A percentile compares a stretch with the other conserved stretches of the same genome.
Conservation (phyloP, 2,329 filamentous ascomycete genomes). For the Hypoxylon sp. region DNA sequence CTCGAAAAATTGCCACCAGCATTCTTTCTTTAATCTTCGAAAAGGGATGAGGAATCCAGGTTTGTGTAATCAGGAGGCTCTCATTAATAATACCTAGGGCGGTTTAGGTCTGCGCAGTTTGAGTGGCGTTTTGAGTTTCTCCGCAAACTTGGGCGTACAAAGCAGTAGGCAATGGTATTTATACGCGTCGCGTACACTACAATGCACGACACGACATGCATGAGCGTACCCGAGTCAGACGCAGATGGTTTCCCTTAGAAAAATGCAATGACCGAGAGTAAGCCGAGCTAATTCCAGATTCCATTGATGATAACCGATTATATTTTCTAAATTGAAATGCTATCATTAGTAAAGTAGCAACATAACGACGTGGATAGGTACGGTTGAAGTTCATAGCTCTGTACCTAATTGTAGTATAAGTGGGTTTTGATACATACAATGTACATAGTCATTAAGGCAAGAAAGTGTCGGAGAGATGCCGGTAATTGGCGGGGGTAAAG, state of each 20-base stretch:
- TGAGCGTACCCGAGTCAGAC: neutral
- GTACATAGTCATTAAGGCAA: constrained; percentile 8
- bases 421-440: constrained; percentile 7
- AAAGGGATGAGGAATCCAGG: constrained; percentile 8
- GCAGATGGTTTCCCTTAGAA: neutral
- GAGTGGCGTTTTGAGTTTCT: constrained; percentile 35
- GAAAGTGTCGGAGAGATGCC: constrained; percentile 40
- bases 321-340: constrained; percentile 9
- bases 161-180: neutral
- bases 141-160: constrained; percentile 22
- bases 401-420: constrained; percentile 8
- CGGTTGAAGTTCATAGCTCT: neutral
- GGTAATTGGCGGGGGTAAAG: constrained; percentile 40
- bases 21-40: constrained; percentile 24
- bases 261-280: constrained; percentile 29
- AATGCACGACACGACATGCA: constrained; percentile 1
- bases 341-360: constrained; percentile 22
- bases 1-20: constrained; percentile 26
- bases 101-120: constrained; percentile 8
- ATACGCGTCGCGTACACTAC: constrained; percentile 39
- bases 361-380: constrained; percentile 12
- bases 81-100: constrained; percentile 20
- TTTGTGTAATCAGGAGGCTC: constrained; percentile 27
- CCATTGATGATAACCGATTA: constrained; percentile 6
- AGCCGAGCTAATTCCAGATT: constrained; percentile 24